Evolutionary conservation across 1,284 basidiomycete species (phyloP), one percentile per base, ranked within the genome.

Genomic region (Melanopsichium pennsylvanicum): DNA sequence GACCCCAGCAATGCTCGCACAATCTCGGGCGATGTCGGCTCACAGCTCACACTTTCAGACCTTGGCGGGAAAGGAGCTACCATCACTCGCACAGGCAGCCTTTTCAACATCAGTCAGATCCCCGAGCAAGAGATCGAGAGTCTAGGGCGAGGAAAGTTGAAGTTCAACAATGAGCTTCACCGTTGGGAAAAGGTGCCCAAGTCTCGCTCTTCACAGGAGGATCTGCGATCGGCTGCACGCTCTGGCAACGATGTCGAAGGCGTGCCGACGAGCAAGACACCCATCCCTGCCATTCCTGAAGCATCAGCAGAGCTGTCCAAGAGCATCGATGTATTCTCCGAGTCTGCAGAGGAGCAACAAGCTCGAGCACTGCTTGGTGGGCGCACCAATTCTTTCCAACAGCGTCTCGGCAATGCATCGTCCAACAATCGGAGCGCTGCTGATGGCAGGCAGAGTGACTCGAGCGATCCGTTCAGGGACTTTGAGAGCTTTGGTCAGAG

Each of bases 91-190:
- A 60, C 54, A 13, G 67, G 67, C 16, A 70, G 70, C 15, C 52
- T 74, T 26, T 57, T 70, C 44, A 70, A 72, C 54, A 75, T 75
- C 46, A 59, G 59, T 32, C 73, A 67, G 43, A 69, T 75, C 11
- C 62, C 70, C 4, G 50, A 59, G 5, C 52, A 72, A 18, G 66
- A 69, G 33, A 38, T 75, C 12, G 68, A 73, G 27, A 58, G 42
- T 22, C 46, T 75, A 4, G 70, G 67, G 6, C 43, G 69, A n/a
- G 73, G 71, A 27, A 62, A 49, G 32, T 37, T 75, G 39, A 62
- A 36, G 3, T 73, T 71, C 41, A 72, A 75, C 51, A 62, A 60
- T 11, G 58, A 58, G 22, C 35, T 57, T 16, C 48, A 59, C 37
- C 55, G 56, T 5, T 75, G 73, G 73, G 57, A 73, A 26, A 73